These are phyloP conservation scores for Nigrospora oryzae DNA, from an alignment of 2,329 filamentous ascomycete genomes.

Conservation along the genomic window DNA sequence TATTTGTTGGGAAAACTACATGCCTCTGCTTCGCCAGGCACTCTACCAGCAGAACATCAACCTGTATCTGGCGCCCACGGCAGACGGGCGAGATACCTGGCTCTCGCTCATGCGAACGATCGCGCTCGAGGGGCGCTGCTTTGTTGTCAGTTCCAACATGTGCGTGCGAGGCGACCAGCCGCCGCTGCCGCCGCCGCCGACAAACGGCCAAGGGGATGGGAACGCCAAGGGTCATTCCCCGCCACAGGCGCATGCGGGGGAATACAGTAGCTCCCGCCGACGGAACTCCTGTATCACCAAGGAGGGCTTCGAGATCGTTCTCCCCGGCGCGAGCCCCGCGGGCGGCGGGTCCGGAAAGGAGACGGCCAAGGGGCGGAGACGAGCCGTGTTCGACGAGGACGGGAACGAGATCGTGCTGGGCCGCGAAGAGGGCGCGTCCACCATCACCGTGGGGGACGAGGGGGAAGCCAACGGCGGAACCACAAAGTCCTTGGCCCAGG, in stretches of 20 bases:
- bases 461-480: constrained; percentile 9
- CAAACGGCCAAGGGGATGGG: not conserved
- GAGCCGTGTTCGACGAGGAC: constrained; percentile 42
- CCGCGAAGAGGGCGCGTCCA: not conserved
- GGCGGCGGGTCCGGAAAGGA: constrained; percentile 9
- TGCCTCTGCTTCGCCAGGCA: constrained; percentile 60
- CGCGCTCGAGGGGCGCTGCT: constrained; percentile 72
- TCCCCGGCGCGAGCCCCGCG: constrained; percentile 17
- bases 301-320: constrained; percentile 38
- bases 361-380: constrained; percentile 19
- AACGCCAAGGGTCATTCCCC: not conserved
- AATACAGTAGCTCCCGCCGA: constrained; percentile 6
- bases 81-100: constrained; percentile 80
- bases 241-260: not conserved
- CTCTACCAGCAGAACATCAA: constrained; percentile 89
- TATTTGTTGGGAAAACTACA: constrained; percentile 97
- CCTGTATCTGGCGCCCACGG: constrained; percentile 83
- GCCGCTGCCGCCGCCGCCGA: constrained; percentile 35
- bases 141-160: constrained; percentile 82
- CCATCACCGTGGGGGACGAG: constrained; percentile 11
- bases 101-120: constrained; percentile 72
- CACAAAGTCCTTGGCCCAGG: not conserved
- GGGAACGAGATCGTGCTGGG: constrained; percentile 45
- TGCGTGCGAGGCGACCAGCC: constrained; percentile 52
- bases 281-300: constrained; percentile 33